Conservation (phyloP, 768 basidiomycete species). For the Suillus occidentalis region DNA sequence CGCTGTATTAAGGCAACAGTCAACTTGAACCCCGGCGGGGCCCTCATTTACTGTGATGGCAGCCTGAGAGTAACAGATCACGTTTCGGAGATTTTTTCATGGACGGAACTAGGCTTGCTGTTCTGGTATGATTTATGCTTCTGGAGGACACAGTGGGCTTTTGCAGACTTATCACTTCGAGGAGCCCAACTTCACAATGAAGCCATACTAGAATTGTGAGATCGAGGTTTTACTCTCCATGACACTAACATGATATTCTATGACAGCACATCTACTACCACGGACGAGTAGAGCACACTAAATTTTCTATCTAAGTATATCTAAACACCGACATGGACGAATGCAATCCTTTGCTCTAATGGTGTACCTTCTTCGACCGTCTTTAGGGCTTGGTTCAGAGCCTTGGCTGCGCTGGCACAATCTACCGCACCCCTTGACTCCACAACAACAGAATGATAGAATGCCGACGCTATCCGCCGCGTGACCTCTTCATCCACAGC, state of each 20-base stretch:
- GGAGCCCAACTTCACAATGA: conserved; percentile 87
- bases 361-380: conserved; percentile 14
- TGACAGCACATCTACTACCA: background rate
- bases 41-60: conserved; percentile 57
- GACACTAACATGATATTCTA: background rate
- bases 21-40: conserved; percentile 47
- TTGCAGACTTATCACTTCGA: conserved; percentile 93
- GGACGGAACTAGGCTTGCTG: conserved; percentile 18
- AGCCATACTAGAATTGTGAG: conserved; percentile 89
- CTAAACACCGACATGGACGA: conserved; percentile 29
- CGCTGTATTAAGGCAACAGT: conserved; percentile 88
- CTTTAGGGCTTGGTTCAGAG: conserved; percentile 20
- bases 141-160: conserved; percentile 95
- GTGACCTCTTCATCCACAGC: conserved; percentile 29
- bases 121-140: conserved; percentile 89
- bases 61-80: conserved; percentile 83
- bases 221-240: conserved; percentile 41
- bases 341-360: conserved; percentile 27
- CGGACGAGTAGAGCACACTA: background rate
- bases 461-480: conserved; percentile 16
- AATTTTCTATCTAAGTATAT: background rate
- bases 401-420: conserved; percentile 18
- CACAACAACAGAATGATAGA: conserved; percentile 22
- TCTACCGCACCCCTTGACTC: conserved; percentile 16
- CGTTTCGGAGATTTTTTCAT: conserved; percentile 54